Percentiles rank a stretch among this genome's conserved stretches.
These are phyloP conservation scores for Euphorbia pulcherrima DNA, from an alignment of 345 rosid species.

Conservation along the genomic window DNA sequence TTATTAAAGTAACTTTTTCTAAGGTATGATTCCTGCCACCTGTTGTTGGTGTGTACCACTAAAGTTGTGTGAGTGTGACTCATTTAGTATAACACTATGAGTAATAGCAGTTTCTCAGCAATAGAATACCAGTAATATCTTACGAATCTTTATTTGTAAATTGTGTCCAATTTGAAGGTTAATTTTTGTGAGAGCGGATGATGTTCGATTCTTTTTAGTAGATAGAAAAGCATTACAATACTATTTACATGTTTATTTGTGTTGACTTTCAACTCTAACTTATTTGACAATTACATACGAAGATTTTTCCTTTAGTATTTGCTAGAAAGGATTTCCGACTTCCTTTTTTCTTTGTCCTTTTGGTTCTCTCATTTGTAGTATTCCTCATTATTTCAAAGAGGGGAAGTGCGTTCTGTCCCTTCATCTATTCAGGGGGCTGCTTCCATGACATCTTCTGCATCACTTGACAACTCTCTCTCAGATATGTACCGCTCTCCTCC, in stretches of 20 bases:
- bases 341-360: background rate
- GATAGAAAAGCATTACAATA: conserved; percentile 8
- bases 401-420: conserved; percentile 67
- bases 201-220: background rate
- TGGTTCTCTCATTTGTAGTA: conserved; percentile 44
- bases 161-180: conserved; percentile 3
- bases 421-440: conserved; percentile 70
- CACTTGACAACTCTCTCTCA: conserved; percentile 77
- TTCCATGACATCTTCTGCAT: conserved; percentile 56
- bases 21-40: background rate
- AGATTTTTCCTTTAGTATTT: conserved; percentile 2
- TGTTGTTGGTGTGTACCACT: background rate
- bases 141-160: background rate
- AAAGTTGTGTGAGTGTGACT: too few species aligned
- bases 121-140: background rate
- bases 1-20: background rate
- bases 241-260: conserved; percentile 12
- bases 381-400: conserved; percentile 62
- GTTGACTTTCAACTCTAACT: conserved; percentile 8
- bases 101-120: background rate
- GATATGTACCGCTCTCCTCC: conserved; percentile 88
- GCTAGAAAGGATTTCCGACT: conserved; percentile 15
- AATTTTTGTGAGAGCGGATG: background rate
- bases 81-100: too few species aligned
- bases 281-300: background rate